phyloP scores from a whole-genome alignment of 2,329 filamentous ascomycete genomes.

The Cytospora schulzeri region DNA sequence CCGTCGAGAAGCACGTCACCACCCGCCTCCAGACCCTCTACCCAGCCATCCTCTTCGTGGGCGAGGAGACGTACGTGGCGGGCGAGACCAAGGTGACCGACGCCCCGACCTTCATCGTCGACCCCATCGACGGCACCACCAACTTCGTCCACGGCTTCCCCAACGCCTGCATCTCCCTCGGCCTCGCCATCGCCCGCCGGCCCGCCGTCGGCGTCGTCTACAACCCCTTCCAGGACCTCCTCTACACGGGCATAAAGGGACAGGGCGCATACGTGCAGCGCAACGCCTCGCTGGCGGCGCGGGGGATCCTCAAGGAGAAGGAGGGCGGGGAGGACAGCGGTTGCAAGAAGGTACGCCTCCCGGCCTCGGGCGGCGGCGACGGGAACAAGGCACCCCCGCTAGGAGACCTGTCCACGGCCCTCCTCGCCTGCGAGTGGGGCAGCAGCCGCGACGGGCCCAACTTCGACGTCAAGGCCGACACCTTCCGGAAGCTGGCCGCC shows the following conservation, averaged over 20 bases:
- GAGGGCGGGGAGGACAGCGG: constrained; percentile 24
- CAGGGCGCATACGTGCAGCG: constrained; percentile 64
- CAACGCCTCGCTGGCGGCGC: constrained; percentile 43
- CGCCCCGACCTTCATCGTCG: constrained; percentile 76
- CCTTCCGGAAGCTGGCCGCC: constrained; percentile 63
- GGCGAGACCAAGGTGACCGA: constrained; percentile 62
- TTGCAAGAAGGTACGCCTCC: constrained; percentile 36
- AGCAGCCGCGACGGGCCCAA: constrained; percentile 67
- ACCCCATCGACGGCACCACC: constrained; percentile 81
- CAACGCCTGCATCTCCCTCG: constrained; percentile 75
- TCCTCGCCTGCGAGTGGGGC: constrained; percentile 76
- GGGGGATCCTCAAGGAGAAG: constrained; percentile 32
- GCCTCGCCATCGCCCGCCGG: constrained; percentile 62
- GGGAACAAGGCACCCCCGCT: constrained; percentile 56
- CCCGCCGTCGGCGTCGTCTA: constrained; percentile 76
- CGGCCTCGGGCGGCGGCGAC: constrained; percentile 41
- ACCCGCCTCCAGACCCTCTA: constrained; percentile 53
- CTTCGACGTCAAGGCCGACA: constrained; percentile 68
- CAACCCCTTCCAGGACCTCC: constrained; percentile 71
- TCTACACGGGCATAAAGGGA: constrained; percentile 71
- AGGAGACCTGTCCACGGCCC: constrained; percentile 59
- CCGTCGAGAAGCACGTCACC: constrained; percentile 65
- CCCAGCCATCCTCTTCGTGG: constrained; percentile 65
- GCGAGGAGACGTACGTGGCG: constrained; percentile 75
- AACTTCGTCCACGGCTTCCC: constrained; percentile 81